Evolutionary conservation across 23 red algal genomes (phyloP).

Genomic region (Agarophyton chilense): DNA sequence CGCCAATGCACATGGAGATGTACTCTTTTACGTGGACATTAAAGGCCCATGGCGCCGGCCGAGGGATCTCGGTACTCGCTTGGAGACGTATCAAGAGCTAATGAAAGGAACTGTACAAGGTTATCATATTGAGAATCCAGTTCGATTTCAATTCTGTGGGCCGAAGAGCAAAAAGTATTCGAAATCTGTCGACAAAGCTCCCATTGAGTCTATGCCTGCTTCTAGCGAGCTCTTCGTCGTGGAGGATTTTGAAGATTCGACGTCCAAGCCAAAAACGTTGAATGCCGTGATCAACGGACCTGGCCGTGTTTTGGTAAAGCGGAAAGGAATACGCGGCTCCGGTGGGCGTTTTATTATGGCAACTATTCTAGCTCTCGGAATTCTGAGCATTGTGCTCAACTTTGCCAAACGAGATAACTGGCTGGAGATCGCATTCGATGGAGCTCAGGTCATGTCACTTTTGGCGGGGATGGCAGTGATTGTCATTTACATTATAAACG

Average conservation of each 20-base stretch:
- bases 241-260: no score
- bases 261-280: not conserved
- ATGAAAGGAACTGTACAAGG: not conserved
- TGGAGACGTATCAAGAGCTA: not conserved
- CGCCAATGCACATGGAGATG: not conserved
- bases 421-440: slow-evolving; percentile 10
- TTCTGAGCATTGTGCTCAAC: not conserved
- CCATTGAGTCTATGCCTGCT: not conserved
- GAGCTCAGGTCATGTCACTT: slow-evolving; percentile 1
- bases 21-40: not conserved
- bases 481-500: slow-evolving; percentile 10
- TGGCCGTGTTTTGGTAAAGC: not conserved
- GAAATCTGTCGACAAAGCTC: not conserved
- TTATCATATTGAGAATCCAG: not conserved
- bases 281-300: not conserved
- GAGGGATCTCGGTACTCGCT: not conserved
- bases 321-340: not conserved
- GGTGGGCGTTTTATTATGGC: not conserved
- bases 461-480: not conserved
- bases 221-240: not conserved
- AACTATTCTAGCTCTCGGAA: no score
- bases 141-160: not conserved
- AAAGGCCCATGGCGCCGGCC: not conserved
- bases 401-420: not conserved
- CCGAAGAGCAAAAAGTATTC: not conserved